These are phyloP conservation scores for Gremmenia infestans DNA, from an alignment of 2,329 filamentous ascomycete genomes.

Conservation along the genomic window DNA sequence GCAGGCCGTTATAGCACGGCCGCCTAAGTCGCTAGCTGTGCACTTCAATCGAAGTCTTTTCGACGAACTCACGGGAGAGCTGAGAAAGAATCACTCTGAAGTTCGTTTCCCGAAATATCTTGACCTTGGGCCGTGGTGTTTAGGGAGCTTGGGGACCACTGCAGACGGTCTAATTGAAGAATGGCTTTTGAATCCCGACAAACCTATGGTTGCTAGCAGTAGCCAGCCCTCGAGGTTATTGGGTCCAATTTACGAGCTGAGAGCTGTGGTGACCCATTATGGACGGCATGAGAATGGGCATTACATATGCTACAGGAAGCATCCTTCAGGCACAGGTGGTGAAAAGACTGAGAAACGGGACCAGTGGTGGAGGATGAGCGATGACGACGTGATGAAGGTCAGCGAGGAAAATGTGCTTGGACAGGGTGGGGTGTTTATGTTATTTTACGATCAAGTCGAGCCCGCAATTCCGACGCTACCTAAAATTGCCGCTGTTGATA, in stretches of 20 bases:
- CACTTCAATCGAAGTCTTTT: constrained; percentile 93
- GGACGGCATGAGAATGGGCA: constrained; percentile 93
- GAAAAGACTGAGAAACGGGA: constrained; percentile 28
- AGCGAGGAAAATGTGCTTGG: constrained; percentile 67
- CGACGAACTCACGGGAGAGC: constrained; percentile 71
- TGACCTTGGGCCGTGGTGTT: constrained; percentile 79
- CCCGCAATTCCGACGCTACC: constrained; percentile 23
- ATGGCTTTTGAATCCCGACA: constrained; percentile 64
- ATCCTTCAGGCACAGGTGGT: constrained; percentile 38
- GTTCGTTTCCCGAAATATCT: constrained; percentile 72
- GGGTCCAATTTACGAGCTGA: constrained; percentile 67
- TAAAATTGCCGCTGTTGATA: neutral
- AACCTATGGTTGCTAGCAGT: constrained; percentile 67
- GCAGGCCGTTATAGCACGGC: constrained; percentile 78
- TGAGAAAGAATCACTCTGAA: constrained; percentile 77
- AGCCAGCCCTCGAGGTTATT: constrained; percentile 44
- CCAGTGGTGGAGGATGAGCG: constrained; percentile 88
- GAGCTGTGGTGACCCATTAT: constrained; percentile 82
- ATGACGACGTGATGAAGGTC: constrained; percentile 74
- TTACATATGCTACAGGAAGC: constrained; percentile 85
- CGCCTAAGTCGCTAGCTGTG: constrained; percentile 74
- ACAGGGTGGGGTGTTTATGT: constrained; percentile 86
- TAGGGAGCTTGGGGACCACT: constrained; percentile 50
- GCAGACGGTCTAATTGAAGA: constrained; percentile 46
- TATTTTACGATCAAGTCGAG: constrained; percentile 83